Evolutionary conservation across 768 basidiomycete genomes (phyloP).

Genomic region (Suillus bovinus): DNA sequence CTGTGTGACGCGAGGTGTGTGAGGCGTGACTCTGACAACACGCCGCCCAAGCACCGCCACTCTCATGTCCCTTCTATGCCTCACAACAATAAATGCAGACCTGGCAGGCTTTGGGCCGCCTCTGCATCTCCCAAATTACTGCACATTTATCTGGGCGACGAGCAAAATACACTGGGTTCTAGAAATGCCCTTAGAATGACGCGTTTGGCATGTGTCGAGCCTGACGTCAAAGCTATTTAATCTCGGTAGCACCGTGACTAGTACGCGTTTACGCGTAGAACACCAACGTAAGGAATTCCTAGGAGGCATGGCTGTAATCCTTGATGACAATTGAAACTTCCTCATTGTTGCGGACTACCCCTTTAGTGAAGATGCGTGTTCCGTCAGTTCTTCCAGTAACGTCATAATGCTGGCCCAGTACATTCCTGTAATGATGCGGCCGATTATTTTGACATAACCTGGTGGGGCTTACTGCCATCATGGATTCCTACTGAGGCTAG

Average conservation of each 20-base stretch:
- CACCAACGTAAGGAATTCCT: neutral
- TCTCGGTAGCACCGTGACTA: neutral
- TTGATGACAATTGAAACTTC: neutral
- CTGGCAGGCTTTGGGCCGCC: neutral
- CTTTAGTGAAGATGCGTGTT: conserved; percentile 3
- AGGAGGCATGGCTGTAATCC: neutral
- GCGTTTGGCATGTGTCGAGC: neutral
- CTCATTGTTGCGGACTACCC: neutral
- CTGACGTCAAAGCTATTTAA: neutral
- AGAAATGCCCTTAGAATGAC: too few relatives aligned
- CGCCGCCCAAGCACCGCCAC: conserved; percentile 25
- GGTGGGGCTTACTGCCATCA: neutral
- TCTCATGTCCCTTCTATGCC: neutral
- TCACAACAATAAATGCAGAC: conserved; percentile 7
- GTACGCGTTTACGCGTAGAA: neutral
- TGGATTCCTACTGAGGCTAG: neutral
- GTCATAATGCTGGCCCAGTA: neutral
- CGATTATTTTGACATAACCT: neutral
- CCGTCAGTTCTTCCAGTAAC: neutral
- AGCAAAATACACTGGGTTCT: neutral
- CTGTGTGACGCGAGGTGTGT: conserved; percentile 34
- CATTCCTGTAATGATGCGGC: neutral
- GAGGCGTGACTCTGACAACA: conserved; percentile 30
- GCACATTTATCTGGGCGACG: neutral
- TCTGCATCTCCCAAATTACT: neutral